Conservation (phyloP, 768 basidiomycete genomes). For the Mycena pura region DNA sequence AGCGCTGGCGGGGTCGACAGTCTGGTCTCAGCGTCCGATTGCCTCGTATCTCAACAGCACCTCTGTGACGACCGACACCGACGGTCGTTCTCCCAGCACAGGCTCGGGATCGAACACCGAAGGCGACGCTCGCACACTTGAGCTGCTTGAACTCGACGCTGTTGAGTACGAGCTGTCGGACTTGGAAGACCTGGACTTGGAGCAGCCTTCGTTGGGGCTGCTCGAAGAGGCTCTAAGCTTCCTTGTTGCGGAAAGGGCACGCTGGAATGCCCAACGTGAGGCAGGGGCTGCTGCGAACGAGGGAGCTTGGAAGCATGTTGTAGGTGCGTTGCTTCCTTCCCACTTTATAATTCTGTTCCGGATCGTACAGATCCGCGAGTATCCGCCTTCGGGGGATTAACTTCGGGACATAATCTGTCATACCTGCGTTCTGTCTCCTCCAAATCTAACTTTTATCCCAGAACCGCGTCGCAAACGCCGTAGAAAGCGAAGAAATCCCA, state of each 20-base stretch:
- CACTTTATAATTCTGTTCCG: conserved; percentile 27
- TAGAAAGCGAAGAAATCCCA: conserved; percentile 38
- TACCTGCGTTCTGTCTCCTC: background rate
- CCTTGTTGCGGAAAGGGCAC: conserved; percentile 72
- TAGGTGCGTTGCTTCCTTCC: conserved; percentile 47
- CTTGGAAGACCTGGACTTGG: conserved; percentile 35
- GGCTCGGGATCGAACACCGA: conserved; percentile 30
- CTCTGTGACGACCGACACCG: conserved; percentile 22
- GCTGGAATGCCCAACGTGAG: conserved; percentile 56
- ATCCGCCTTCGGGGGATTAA: background rate
- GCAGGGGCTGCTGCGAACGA: conserved; percentile 35
- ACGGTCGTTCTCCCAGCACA: conserved; percentile 23
- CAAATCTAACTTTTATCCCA: conserved; percentile 16
- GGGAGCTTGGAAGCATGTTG: conserved; percentile 45
- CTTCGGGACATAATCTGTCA: background rate
- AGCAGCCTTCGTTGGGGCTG: conserved; percentile 71
- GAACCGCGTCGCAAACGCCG: conserved; percentile 46
- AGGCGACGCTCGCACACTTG: conserved; percentile 23
- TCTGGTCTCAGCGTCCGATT: conserved; percentile 52
- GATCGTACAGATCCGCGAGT: conserved; percentile 6
- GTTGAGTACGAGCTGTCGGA: conserved; percentile 29
- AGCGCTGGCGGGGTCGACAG: conserved; percentile 45
- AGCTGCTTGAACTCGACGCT: conserved; percentile 18
- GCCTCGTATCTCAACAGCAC: conserved; percentile 48
- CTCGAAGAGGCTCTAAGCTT: conserved; percentile 80